phyloP scores from a whole-genome alignment of 331 rosid species.

The Phaseolus coccineus region DNA sequence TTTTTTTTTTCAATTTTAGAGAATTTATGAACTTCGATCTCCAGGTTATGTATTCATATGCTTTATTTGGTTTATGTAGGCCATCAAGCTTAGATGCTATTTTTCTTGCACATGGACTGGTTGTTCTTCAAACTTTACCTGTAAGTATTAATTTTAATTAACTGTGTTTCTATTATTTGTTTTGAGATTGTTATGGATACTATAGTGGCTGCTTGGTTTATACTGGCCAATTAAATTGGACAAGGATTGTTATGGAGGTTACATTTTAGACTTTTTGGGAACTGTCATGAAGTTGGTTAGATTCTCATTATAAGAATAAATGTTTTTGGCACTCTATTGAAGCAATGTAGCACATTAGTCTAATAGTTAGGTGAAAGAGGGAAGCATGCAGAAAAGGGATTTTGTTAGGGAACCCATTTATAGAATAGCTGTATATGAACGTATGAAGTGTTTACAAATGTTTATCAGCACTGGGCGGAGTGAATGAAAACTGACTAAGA shows the following conservation, averaged over 20 bases:
- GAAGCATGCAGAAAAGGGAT: background rate
- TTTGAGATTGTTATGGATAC: slow-evolving; percentile 15
- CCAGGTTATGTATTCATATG: slow-evolving; percentile 8
- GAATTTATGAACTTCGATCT: slow-evolving; percentile 8
- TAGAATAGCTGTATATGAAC: background rate
- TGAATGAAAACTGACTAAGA: background rate
- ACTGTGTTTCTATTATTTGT: slow-evolving; percentile 21
- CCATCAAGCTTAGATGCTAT: slow-evolving; percentile 92
- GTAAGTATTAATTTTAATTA: slow-evolving; percentile 58
- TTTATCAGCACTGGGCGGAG: slow-evolving; percentile 11
- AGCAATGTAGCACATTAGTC: slow-evolving; percentile 9
- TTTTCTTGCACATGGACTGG: slow-evolving; percentile 76
- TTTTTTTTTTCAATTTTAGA: slow-evolving; percentile 6
- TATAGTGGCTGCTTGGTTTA: slow-evolving; percentile 1
- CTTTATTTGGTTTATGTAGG: slow-evolving; percentile 55
- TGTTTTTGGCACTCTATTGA: slow-evolving; percentile 1
- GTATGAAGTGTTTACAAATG: background rate
- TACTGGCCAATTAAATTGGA: slow-evolving; percentile 2
- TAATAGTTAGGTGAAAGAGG: slow-evolving; percentile 21
- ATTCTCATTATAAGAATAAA: slow-evolving; percentile 17
- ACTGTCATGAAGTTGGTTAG: background rate
- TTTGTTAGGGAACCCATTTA: slow-evolving; percentile 9
- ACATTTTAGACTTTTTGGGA: background rate
- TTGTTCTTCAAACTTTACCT: slow-evolving; percentile 79
- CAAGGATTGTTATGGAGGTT: background rate